phyloP scores from a whole-genome alignment of 805 yeast genomes.

The Nakazawaea sp. region DNA sequence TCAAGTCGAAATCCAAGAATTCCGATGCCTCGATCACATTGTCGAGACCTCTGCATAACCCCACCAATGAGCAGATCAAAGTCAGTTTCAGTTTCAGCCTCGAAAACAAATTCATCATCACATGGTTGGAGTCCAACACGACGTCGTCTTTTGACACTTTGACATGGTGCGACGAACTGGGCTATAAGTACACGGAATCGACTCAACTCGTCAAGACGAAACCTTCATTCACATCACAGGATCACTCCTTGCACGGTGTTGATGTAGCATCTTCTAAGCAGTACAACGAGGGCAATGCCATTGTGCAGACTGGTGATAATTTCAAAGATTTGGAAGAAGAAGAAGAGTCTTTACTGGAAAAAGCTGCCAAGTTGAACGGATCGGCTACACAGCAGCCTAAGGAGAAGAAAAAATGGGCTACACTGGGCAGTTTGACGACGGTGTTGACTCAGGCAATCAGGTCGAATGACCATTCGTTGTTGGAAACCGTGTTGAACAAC shows the following conservation, averaged over 20 bases:
- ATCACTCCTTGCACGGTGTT: slow-evolving; percentile 37
- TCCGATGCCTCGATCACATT: slow-evolving; percentile 38
- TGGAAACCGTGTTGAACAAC: slow-evolving; percentile 73
- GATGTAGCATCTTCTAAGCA: slow-evolving; percentile 46
- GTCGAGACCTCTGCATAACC: slow-evolving; percentile 35
- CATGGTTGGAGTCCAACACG: slow-evolving; percentile 60
- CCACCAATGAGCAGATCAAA: slow-evolving; percentile 18
- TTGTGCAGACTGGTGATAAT: slow-evolving; percentile 59
- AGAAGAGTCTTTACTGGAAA: slow-evolving; percentile 47
- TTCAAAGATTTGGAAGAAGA: slow-evolving; percentile 46
- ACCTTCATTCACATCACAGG: slow-evolving; percentile 31
- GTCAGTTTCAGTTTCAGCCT: slow-evolving; percentile 15
- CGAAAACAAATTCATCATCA: slow-evolving; percentile 31
- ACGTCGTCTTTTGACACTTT: slow-evolving; percentile 50
- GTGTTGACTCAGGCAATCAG: slow-evolving; percentile 85
- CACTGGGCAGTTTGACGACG: slow-evolving; percentile 74
- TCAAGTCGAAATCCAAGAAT: slow-evolving; percentile 43
- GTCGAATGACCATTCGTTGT: slow-evolving; percentile 76
- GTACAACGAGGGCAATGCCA: slow-evolving; percentile 56
- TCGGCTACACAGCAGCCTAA: slow-evolving; percentile 18
- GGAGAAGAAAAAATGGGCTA: slow-evolving; percentile 35
- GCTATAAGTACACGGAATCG: slow-evolving; percentile 20
- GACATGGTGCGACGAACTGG: slow-evolving; percentile 33
- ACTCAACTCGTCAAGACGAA: slow-evolving; percentile 27
- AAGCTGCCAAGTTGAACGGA: slow-evolving; percentile 26